These are phyloP conservation scores for Coffea humblotiana DNA, from an alignment of 305 asterid species.

Conservation along the genomic window DNA sequence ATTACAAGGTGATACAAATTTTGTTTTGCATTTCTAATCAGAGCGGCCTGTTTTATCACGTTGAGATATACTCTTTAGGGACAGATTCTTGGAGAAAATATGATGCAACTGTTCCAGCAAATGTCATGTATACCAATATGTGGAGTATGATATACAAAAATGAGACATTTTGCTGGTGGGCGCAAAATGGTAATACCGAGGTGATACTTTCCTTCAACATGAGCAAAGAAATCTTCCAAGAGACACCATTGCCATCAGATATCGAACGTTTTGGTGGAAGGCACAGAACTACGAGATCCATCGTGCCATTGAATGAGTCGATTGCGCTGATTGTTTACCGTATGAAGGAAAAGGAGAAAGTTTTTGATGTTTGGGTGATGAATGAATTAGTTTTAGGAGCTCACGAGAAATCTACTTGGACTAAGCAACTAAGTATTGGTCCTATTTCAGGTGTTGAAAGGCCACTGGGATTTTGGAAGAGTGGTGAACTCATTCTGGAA, in stretches of 20 bases:
- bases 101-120: conserved; percentile 35
- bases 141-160: conserved; percentile 57
- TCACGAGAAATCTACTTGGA: conserved; percentile 27
- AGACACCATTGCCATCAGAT: conserved; percentile 39
- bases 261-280: conserved; percentile 42
- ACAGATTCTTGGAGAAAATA: conserved; percentile 42
- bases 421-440: conserved; percentile 39
- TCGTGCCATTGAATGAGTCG: conserved; percentile 37
- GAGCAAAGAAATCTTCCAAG: conserved; percentile 37
- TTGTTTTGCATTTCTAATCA: conserved; percentile 34
- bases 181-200: conserved; percentile 42
- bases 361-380: conserved; percentile 49
- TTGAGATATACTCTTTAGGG: conserved; percentile 44
- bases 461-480: conserved; percentile 56
- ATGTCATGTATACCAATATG: conserved; percentile 40
- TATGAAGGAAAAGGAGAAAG: conserved; percentile 33
- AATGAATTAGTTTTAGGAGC: conserved; percentile 28
- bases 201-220: conserved; percentile 52
- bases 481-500: conserved; percentile 37
- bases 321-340: conserved; percentile 48
- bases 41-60: conserved; percentile 29
- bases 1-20: conserved; percentile 55
- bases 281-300: conserved; percentile 46
- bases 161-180: conserved; percentile 62
- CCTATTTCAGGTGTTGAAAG: conserved; percentile 48